Conservation (phyloP, 805 yeast genomes). For the Cyberlindnera petersonii region DNA sequence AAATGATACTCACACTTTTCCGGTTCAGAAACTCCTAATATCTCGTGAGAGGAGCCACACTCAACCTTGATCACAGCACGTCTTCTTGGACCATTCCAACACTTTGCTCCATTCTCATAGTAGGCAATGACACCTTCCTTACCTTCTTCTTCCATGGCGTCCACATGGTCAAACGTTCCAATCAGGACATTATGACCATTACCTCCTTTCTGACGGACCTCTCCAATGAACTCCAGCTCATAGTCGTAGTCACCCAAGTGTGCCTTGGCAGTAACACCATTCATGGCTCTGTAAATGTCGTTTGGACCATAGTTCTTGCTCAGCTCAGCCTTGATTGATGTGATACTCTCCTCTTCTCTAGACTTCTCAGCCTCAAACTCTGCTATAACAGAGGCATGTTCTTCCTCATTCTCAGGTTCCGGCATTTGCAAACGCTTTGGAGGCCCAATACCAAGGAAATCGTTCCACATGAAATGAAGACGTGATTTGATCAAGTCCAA, state of each 20-base stretch:
- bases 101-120: constrained; percentile 64
- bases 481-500: constrained; percentile 12
- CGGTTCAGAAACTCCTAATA: constrained; percentile 76
- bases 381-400: constrained; percentile 9
- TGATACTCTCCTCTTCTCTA: constrained; percentile 4
- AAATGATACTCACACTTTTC: constrained; percentile 81
- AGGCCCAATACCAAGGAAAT: constrained; percentile 21
- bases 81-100: constrained; percentile 94
- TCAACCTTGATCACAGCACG: constrained; percentile 57
- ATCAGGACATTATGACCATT: constrained; percentile 43
- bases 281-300: constrained; percentile 59
- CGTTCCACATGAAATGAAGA: constrained; percentile 15
- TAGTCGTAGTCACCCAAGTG: constrained; percentile 71
- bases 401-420: constrained; percentile 18
- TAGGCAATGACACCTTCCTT: constrained; percentile 33
- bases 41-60: constrained; percentile 59
- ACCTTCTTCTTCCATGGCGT: constrained; percentile 29
- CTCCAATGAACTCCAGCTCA: constrained; percentile 53
- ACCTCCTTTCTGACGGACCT: constrained; percentile 52
- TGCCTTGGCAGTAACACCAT: constrained; percentile 42
- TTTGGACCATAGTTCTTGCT: constrained; percentile 50
- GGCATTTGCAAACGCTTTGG: constrained; percentile 11
- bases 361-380: constrained; percentile 10
- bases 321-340: constrained; percentile 9
- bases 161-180: constrained; percentile 38